These are phyloP conservation scores for Colletotrichum sp. DNA, from an alignment of 2,329 filamentous ascomycete genomes.

Conservation along the genomic window DNA sequence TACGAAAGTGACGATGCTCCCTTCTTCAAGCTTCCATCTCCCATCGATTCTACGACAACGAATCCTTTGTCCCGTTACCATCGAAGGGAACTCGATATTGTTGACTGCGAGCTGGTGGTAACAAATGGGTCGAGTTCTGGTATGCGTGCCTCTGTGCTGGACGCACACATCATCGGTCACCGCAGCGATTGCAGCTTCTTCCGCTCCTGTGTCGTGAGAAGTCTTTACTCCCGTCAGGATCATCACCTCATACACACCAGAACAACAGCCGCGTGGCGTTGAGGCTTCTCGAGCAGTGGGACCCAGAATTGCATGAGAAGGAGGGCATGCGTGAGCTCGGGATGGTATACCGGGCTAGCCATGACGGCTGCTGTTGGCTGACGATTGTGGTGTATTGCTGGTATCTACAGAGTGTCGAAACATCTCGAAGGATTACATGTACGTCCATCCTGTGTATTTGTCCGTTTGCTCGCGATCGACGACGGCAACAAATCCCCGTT, in stretches of 20 bases:
- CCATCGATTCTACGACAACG: neutral
- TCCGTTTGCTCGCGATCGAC: neutral
- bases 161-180: neutral
- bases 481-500: neutral
- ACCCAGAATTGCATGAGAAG: neutral
- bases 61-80: neutral
- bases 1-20: neutral
- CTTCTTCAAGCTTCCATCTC: neutral
- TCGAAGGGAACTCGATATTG: neutral
- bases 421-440: neutral
- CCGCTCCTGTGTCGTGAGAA: neutral
- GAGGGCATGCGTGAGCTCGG: neutral
- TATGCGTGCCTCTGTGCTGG: neutral
- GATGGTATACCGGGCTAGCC: neutral
- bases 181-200: neutral
- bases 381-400: neutral
- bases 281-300: neutral
- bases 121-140: neutral
- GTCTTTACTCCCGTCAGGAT: neutral
- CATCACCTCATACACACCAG: neutral
- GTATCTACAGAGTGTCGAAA: neutral
- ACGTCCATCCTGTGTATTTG: neutral
- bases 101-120: neutral
- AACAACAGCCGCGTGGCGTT: neutral
- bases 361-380: rapidly evolving